phyloP scores from a whole-genome alignment of 257 asterid species.

The Ballota nigra region DNA sequence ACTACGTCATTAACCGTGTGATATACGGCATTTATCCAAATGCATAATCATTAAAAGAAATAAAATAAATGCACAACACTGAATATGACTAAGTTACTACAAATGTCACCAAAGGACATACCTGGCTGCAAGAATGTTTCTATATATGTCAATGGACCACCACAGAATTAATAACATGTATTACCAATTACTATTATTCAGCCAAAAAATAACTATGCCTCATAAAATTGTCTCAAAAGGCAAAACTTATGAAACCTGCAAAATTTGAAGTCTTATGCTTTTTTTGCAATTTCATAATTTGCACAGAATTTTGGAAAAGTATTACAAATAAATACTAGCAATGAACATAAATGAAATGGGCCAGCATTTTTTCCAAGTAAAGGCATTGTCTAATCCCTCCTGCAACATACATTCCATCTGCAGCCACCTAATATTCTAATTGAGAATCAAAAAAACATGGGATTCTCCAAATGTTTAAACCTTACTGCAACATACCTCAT shows the following conservation, averaged over 20 bases:
- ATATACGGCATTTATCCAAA: not conserved
- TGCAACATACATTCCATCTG: constrained; percentile 17
- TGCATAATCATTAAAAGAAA: not conserved
- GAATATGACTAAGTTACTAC: not conserved
- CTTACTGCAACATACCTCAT: constrained; percentile 32
- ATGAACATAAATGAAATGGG: constrained; percentile 36
- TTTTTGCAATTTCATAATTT: constrained; percentile 13
- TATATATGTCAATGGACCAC: not conserved
- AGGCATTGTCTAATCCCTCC: constrained; percentile 18
- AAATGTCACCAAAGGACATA: not conserved
- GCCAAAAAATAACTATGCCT: constrained; percentile 13
- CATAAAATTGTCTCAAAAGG: constrained; percentile 3
- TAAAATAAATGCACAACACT: not conserved
- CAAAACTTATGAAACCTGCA: constrained; percentile 9
- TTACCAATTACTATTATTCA: not conserved
- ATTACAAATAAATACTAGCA: constrained; percentile 20
- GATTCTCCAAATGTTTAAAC: constrained; percentile 25
- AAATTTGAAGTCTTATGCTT: constrained; percentile 1
- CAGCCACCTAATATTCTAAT: constrained; percentile 14
- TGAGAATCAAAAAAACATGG: not conserved
- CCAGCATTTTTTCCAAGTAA: constrained; percentile 20
- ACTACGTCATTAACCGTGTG: not conserved
- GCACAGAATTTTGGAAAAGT: constrained; percentile 15
- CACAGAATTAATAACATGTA: not conserved
- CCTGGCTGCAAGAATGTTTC: constrained; percentile 12